Conservation (phyloP, 345 rosid species). For the Populus davidiana region DNA sequence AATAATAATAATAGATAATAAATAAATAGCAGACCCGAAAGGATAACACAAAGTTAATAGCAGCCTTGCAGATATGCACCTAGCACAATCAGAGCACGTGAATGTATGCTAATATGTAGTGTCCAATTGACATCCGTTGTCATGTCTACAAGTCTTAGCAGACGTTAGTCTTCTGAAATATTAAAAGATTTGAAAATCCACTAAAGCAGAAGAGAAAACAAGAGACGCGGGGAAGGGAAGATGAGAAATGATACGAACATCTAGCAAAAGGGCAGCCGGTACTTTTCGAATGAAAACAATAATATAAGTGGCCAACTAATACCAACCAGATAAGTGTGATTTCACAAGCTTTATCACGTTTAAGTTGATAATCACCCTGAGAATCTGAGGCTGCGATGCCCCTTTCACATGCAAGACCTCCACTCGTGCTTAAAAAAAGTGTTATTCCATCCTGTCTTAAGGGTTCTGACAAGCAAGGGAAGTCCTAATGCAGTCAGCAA, state of each 20-base stretch:
- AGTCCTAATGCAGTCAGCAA: slow-evolving; percentile 20
- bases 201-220: slow-evolving; percentile 8
- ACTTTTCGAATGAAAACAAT: slow-evolving; percentile 37
- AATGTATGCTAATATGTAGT: slow-evolving; percentile 16
- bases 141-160: slow-evolving; percentile 19
- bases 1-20: too few relatives aligned
- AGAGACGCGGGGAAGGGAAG: not conserved
- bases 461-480: not conserved
- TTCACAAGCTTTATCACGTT: not conserved
- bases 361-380: not conserved
- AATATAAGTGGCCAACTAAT: slow-evolving; percentile 25
- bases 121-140: slow-evolving; percentile 6
- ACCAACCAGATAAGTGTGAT: slow-evolving; percentile 13
- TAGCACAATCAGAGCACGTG: slow-evolving; percentile 20
- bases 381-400: slow-evolving; percentile 32
- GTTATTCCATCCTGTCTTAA: not conserved
- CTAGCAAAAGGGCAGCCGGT: slow-evolving; percentile 34
- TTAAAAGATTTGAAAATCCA: slow-evolving; percentile 10
- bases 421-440: slow-evolving; percentile 12
- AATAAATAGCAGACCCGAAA: not conserved
- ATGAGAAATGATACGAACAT: slow-evolving; percentile 17
- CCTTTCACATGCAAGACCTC: slow-evolving; percentile 23
- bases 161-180: slow-evolving; percentile 11
- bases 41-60: not conserved
- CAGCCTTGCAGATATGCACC: slow-evolving; percentile 17